phyloP scores from a whole-genome alignment of 805 yeast species.

The Ogataea ganodermae region DNA sequence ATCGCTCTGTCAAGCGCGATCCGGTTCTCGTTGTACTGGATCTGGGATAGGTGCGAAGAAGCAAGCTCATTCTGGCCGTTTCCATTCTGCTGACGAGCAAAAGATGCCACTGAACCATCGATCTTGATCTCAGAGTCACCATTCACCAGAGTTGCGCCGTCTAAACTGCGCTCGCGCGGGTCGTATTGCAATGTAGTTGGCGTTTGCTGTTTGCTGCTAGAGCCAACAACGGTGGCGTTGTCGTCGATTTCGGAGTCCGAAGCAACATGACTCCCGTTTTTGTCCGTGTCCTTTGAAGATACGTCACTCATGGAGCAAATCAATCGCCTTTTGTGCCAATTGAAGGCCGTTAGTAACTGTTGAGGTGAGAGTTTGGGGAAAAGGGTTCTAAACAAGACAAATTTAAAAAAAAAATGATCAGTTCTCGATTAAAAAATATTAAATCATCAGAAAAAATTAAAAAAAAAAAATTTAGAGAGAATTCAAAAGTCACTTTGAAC shows the following conservation, averaged over 20 bases:
- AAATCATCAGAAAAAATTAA: neutral
- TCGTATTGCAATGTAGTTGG: constrained; percentile 27
- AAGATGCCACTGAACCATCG: constrained; percentile 15
- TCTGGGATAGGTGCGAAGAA: constrained; percentile 62
- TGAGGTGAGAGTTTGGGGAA: too few species aligned
- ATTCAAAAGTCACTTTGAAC: too few species aligned
- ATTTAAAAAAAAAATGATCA: constrained; percentile 1
- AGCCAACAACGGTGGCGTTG: constrained; percentile 26
- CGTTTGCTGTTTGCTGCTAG: constrained; percentile 8
- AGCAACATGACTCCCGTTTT: neutral
- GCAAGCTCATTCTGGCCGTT: constrained; percentile 27
- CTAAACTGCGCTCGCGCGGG: constrained; percentile 25
- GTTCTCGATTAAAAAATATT: neutral
- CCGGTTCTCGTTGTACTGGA: constrained; percentile 74
- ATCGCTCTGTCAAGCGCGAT: constrained; percentile 64
- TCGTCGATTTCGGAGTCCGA: constrained; percentile 18
- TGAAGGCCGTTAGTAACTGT: too few species aligned
- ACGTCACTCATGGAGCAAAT: constrained; percentile 9
- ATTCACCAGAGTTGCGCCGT: constrained; percentile 32
- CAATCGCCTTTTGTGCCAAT: too few species aligned
- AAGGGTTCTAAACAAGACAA: neutral
- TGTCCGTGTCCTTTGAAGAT: neutral
- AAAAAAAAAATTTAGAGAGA: neutral
- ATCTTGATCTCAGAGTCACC: constrained; percentile 19
- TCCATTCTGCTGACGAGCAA: constrained; percentile 22